A percentile compares a stretch with the other conserved stretches of the same genome.
phyloP scores from a whole-genome alignment of 441 rosid genomes.

The Aleurites moluccanus region DNA sequence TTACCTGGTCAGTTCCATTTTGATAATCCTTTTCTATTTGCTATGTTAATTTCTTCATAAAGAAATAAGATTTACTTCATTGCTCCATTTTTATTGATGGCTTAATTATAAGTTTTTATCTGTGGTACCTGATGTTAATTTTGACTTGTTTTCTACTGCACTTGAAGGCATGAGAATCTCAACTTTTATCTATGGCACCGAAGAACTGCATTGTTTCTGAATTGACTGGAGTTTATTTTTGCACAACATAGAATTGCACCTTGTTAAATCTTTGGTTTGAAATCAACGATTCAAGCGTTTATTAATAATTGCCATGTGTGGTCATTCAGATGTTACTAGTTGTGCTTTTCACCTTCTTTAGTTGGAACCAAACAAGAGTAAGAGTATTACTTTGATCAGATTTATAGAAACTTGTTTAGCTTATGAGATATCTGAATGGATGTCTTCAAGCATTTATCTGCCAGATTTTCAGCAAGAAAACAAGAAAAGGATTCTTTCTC shows the following conservation, averaged over 20 bases:
- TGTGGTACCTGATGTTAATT: background rate
- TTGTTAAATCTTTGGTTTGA: background rate
- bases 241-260: background rate
- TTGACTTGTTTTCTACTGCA: background rate
- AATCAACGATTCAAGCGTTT: background rate
- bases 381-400: background rate
- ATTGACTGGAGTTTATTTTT: background rate
- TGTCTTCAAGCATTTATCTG: background rate
- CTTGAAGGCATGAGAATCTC: background rate
- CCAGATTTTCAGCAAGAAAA: background rate
- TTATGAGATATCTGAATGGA: background rate
- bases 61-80: background rate
- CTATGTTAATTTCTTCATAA: background rate
- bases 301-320: background rate
- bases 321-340: background rate
- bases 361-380: background rate
- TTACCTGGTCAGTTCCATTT: no score
- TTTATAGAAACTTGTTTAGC: background rate
- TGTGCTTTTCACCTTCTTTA: conserved; percentile 1
- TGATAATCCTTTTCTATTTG: no score
- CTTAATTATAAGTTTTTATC: no score
- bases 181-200: background rate
- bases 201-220: background rate
- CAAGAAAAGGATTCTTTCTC: conserved; percentile 5
- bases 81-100: background rate